These are phyloP conservation scores for Gigaspora rosea DNA, from an alignment of 192 early-diverging fungal species.

Conservation along the genomic window DNA sequence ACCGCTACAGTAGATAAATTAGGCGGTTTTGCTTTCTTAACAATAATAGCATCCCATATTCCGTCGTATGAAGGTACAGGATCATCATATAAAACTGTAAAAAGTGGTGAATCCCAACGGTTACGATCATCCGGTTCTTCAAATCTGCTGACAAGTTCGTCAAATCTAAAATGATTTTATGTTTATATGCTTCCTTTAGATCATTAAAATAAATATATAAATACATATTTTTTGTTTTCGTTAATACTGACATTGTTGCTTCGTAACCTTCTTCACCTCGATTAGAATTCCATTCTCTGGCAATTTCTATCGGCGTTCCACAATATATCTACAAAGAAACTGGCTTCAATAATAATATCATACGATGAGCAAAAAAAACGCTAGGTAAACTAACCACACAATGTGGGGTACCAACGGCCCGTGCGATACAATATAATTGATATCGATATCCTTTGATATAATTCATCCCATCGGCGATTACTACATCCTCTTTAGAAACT, in stretches of 20 bases:
- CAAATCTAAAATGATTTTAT: slow-evolving; percentile 50
- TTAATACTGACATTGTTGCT: slow-evolving; percentile 38
- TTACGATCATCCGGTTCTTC: slow-evolving; percentile 92
- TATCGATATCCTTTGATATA: slow-evolving; percentile 99
- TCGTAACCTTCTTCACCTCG: slow-evolving; percentile 48
- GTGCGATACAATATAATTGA: slow-evolving; percentile 89
- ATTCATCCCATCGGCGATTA: slow-evolving; percentile 94
- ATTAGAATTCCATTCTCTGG: slow-evolving; percentile 56
- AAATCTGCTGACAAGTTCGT: slow-evolving; percentile 81
- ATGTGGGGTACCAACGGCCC: slow-evolving; percentile 82
- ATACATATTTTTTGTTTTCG: background rate
- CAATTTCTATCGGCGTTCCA: slow-evolving; percentile 57
- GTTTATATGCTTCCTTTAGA: too few relatives aligned
- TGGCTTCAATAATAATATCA: background rate
- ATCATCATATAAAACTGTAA: slow-evolving; percentile 81
- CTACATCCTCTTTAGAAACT: slow-evolving; percentile 79
- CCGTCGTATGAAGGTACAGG: slow-evolving; percentile 57
- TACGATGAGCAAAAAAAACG: background rate
- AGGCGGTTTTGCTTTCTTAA: slow-evolving; percentile 73
- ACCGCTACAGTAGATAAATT: slow-evolving; percentile 85
- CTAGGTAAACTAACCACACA: slow-evolving; percentile 63
- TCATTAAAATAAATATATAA: too few relatives aligned
- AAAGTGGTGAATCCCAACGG: slow-evolving; percentile 97
- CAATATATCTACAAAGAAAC: slow-evolving; percentile 53
- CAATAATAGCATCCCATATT: slow-evolving; percentile 78